A percentile compares a stretch with the other conserved stretches of the same genome.
phyloP scores from a whole-genome alignment of 768 basidiomycete genomes.

The Hygrocybe punicea region DNA sequence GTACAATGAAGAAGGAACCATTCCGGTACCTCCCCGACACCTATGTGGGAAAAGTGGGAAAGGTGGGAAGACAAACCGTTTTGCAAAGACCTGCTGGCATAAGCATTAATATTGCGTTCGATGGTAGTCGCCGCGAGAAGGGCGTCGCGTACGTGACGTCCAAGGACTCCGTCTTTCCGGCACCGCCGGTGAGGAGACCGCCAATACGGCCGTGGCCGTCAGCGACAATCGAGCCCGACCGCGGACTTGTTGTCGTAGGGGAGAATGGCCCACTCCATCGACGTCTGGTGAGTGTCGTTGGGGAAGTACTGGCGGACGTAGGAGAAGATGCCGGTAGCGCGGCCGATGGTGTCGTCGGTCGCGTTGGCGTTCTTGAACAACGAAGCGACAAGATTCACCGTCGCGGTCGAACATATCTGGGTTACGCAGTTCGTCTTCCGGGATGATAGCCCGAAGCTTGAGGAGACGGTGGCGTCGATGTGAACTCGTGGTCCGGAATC shows the following conservation, averaged over 20 bases:
- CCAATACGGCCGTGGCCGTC: constrained; percentile 25
- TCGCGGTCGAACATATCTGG: constrained; percentile 22
- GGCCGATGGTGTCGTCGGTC: constrained; percentile 25
- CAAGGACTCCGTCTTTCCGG: constrained; percentile 22
- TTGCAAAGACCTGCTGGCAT: no score
- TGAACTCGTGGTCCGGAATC: constrained; percentile 15
- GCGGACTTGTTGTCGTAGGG: constrained; percentile 20
- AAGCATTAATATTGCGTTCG: no score
- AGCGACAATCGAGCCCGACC: constrained; percentile 32
- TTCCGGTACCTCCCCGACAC: no score
- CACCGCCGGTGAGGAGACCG: constrained; percentile 23
- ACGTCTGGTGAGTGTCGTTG: constrained; percentile 11
- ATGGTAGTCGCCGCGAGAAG: no score
- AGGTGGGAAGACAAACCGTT: no score
- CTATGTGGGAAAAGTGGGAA: no score
- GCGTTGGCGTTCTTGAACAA: constrained; percentile 23
- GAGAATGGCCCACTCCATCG: constrained; percentile 23
- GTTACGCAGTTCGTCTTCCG: constrained; percentile 18
- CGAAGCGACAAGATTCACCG: constrained; percentile 22
- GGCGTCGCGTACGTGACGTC: constrained; percentile 35
- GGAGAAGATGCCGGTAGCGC: constrained; percentile 25
- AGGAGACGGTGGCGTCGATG: constrained; percentile 16
- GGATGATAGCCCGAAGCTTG: constrained; percentile 16
- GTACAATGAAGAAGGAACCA: no score
- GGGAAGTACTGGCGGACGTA: constrained; percentile 18